Conservation (phyloP, 306 rosid genomes). For the Pterocarpus santalinus region DNA sequence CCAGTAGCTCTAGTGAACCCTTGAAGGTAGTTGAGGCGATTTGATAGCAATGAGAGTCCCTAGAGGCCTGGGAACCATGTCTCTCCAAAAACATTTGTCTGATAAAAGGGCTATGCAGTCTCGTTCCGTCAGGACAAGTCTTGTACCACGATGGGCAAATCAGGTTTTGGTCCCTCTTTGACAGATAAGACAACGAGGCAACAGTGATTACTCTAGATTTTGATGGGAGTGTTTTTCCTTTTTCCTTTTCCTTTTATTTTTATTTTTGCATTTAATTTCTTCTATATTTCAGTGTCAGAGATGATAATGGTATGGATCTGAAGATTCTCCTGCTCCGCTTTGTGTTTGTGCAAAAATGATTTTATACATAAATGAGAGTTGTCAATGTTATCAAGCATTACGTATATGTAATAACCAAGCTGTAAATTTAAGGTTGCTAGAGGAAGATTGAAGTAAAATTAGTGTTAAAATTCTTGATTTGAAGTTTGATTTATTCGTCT, state of each 20-base stretch:
- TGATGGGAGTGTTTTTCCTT: background rate
- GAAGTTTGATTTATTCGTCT: background rate
- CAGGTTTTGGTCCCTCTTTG: slow-evolving; percentile 44
- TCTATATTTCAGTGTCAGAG: background rate
- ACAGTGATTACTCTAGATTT: slow-evolving; percentile 23
- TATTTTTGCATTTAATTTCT: background rate
- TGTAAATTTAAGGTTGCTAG: background rate
- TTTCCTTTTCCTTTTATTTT: background rate
- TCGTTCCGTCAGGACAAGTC: slow-evolving; percentile 38
- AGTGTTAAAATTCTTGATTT: too few species aligned
- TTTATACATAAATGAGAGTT: background rate
- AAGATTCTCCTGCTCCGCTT: too few species aligned
- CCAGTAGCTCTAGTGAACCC: background rate
- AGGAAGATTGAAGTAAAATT: background rate
- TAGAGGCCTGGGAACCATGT: slow-evolving; percentile 25
- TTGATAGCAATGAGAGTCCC: background rate
- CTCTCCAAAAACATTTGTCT: slow-evolving; percentile 14
- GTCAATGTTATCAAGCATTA: background rate
- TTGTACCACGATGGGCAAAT: slow-evolving; percentile 8
- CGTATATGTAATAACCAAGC: background rate
- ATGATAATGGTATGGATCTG: slow-evolving; percentile 16
- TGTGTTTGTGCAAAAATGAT: background rate
- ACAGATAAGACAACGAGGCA: slow-evolving; percentile 20
- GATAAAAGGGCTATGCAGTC: slow-evolving; percentile 19
- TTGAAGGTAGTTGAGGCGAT: background rate